Base-by-base conservation (phyloP, 768 basidiomycete genomes). In the Crassisporium funariophilum region DNA sequence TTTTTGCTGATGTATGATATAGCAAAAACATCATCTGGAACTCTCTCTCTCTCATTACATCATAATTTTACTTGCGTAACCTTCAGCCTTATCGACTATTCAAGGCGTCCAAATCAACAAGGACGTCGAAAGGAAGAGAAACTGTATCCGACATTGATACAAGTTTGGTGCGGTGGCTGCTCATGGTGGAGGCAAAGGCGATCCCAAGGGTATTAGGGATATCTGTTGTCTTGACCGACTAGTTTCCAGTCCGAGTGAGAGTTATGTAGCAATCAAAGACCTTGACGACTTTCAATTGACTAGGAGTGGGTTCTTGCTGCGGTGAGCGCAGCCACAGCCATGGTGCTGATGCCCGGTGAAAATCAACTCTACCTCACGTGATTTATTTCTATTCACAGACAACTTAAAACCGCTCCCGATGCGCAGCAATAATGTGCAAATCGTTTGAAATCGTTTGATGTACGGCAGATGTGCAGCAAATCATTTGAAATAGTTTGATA, bases 1-100 rank as follows among this genome's bases (percentile, higher is more conserved):
- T 49, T 36, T 49, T 49, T 49, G 48, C 48, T 49, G 48, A 49
- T 49, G 48, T n/a, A n/a, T n/a, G n/a, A n/a, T n/a, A n/a, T n/a
- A n/a, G n/a, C n/a, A n/a, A n/a, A n/a, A n/a, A n/a, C n/a, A n/a
- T n/a, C n/a, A n/a, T n/a, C n/a, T 35, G n/a, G 17, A 35, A n/a
- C n/a, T 35, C n/a, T 35, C 33, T 17, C 33, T n/a, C 33, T 35
- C 33, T 35, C 17, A 35, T 35, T 17, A 35, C 33, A 35, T 35
- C n/a, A 13, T n/a, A 35, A 35, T 35, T 17, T n/a, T 9, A 13
- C 33, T 35, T 17, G 17, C 33, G 8, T 35, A 13, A 35, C 33
- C n/a, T 35, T 35, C 33, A n/a, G 33, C 17, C 24, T 40, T 22
- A 45, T 43, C 27, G 45, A 20, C 23, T 24, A 27, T 41, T n/a